These are phyloP conservation scores for Eimeria zaria DNA, from an alignment of 169 alveolate species.

Conservation along the genomic window DNA sequence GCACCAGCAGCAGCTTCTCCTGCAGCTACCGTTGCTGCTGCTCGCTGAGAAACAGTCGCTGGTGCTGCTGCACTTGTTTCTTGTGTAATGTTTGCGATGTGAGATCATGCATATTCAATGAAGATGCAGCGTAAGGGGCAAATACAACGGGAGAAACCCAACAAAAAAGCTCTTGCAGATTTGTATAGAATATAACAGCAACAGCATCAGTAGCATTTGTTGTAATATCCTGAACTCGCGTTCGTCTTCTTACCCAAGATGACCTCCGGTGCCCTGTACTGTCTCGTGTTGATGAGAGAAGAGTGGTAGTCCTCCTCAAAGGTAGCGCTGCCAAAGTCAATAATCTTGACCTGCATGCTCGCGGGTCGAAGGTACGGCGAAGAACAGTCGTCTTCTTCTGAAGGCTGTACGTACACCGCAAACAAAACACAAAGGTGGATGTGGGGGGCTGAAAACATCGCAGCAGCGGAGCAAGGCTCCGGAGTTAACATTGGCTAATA, in stretches of 20 bases:
- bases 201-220: not conserved
- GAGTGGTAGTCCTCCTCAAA: slow-evolving; percentile 98
- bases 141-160: no score
- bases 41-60: not conserved
- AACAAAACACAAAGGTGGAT: no score
- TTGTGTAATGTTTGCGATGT: no score
- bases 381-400: slow-evolving; percentile 37
- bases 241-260: slow-evolving; percentile 91
- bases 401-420: slow-evolving; percentile 20
- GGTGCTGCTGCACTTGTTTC: not conserved
- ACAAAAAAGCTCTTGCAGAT: not conserved
- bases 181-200: not conserved
- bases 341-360: slow-evolving; percentile 95
- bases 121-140: not conserved
- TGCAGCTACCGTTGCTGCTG: not conserved
- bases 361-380: slow-evolving; percentile 89
- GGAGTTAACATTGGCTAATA: no score
- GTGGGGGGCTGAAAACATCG: no score
- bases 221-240: not conserved
- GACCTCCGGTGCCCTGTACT: slow-evolving; percentile 99
- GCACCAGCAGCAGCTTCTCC: not conserved
- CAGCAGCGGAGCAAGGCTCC: no score
- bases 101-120: no score
- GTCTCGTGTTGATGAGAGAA: slow-evolving; percentile 98
- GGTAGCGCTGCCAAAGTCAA: slow-evolving; percentile 99